Percentiles rank a stretch among this genome's conserved stretches.
Evolutionary conservation across 2,329 filamentous ascomycete species (phyloP).

Genomic region (Hypoxylon rubiginosum): DNA sequence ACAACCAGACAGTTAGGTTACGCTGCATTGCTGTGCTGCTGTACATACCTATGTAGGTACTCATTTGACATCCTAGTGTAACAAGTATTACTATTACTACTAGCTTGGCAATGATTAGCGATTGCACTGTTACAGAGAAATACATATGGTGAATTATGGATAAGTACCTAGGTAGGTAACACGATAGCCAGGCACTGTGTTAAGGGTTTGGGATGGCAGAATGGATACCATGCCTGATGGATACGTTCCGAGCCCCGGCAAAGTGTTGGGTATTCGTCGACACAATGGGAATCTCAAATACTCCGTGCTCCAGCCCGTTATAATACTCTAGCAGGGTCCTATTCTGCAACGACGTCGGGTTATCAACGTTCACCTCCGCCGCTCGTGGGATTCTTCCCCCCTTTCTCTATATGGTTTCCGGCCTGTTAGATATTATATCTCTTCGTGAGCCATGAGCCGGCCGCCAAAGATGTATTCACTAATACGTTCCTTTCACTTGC

Average conservation of each 20-base stretch:
- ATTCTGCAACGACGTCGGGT: neutral
- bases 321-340: neutral
- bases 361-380: neutral
- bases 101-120: neutral
- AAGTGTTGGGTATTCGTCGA: neutral
- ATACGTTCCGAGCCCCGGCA: neutral
- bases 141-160: neutral
- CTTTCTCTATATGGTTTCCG: neutral
- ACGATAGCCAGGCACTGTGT: neutral
- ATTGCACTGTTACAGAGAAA: neutral
- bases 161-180: neutral
- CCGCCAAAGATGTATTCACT: neutral
- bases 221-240: neutral
- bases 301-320: neutral
- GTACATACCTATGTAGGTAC: no score
- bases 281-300: neutral
- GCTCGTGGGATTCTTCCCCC: neutral
- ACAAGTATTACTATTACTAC: no score
- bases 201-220: neutral
- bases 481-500: neutral
- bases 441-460: neutral
- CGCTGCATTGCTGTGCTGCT: no score
- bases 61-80: no score
- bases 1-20: no score
- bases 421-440: neutral